Evolutionary conservation across 345 rosid species (phyloP).

Genomic region (Syzygium aqueum): DNA sequence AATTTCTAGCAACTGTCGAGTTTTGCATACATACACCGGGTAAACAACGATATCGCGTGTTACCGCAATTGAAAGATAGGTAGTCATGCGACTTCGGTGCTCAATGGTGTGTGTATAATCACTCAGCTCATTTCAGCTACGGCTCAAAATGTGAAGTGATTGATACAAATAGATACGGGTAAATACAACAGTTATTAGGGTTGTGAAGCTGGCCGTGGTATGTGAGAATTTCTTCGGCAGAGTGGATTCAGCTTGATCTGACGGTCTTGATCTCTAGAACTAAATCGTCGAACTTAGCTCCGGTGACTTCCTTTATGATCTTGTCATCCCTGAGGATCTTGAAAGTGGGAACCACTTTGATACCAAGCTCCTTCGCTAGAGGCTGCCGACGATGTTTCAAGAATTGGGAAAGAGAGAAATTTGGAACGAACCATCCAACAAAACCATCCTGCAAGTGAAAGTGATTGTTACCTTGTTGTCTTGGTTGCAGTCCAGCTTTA

Average conservation of each 20-base stretch:
- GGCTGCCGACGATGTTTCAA: slow-evolving; percentile 20
- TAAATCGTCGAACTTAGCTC: slow-evolving; percentile 72
- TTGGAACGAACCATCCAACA: background rate
- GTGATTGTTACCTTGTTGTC: slow-evolving; percentile 48
- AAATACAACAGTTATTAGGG: background rate
- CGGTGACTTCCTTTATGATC: slow-evolving; percentile 66
- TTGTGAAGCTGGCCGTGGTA: background rate
- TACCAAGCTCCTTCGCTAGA: slow-evolving; percentile 87
- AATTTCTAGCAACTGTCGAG: background rate
- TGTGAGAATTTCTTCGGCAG: background rate
- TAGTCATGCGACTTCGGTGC: background rate
- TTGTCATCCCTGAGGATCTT: slow-evolving; percentile 72
- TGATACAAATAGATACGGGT: background rate
- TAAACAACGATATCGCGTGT: background rate
- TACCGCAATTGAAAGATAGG: background rate
- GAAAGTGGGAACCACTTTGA: slow-evolving; percentile 82
- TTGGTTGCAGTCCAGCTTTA: slow-evolving; percentile 93
- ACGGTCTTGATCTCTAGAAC: slow-evolving; percentile 54
- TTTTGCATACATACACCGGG: background rate
- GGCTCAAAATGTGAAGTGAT: background rate
- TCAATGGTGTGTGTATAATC: background rate
- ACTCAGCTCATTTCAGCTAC: background rate
- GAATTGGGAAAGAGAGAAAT: background rate
- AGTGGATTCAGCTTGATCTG: slow-evolving; percentile 40
- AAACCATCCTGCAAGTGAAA: background rate